Evolutionary conservation across 2,329 filamentous ascomycete species (phyloP), one percentile per base, ranked within the genome.

Genomic region (Verticillium alfalfae): DNA sequence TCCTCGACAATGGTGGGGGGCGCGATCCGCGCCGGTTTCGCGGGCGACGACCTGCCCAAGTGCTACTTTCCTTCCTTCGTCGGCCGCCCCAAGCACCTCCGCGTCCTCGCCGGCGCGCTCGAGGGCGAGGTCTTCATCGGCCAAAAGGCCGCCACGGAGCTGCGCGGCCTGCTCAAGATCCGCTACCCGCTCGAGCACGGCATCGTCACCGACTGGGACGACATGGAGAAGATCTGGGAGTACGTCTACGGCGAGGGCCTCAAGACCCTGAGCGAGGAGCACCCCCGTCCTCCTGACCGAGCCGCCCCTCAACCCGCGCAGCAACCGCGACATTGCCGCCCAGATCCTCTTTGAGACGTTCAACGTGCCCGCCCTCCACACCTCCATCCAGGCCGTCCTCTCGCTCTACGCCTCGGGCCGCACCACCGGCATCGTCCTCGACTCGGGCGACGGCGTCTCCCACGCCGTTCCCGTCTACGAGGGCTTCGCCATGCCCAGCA

Each of bases 171-270:
- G 64, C 84, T 99, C 69, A 99, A 98, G 84, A 97, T 99, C 70
- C 85, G 88, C 67, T 98, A 98, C 74, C 95, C 95, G 55, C 81
- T 99, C 61, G 95, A 98, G 79, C 95, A 99, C 75, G 95, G 95
- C 69, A 96, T 99, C 70, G 95, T 99, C 66, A 99, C 95, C 68
- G 93, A 99, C 77, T 99, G 95, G 95, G 95, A 98, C 73, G 95
- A 99, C 73, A 99, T 99, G 95, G 95, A 99, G 81, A 88, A 92
- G 79, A 99, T 99, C 78, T 99, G 95, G 95, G 91, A 96, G 71
- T 95, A 96, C 72, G 93, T 99, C 60, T 99, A 98, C 75, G 91
- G 91, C 62, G 94, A 97, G 72, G 95, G 96, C 66, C 77, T 99
- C 70, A 98, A 97, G 81, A 97, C 94, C 58, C 83, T 97, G 73